These are phyloP conservation scores for Phoma sp. DNA, from an alignment of 2,329 filamentous ascomycete species.

Conservation along the genomic window DNA sequence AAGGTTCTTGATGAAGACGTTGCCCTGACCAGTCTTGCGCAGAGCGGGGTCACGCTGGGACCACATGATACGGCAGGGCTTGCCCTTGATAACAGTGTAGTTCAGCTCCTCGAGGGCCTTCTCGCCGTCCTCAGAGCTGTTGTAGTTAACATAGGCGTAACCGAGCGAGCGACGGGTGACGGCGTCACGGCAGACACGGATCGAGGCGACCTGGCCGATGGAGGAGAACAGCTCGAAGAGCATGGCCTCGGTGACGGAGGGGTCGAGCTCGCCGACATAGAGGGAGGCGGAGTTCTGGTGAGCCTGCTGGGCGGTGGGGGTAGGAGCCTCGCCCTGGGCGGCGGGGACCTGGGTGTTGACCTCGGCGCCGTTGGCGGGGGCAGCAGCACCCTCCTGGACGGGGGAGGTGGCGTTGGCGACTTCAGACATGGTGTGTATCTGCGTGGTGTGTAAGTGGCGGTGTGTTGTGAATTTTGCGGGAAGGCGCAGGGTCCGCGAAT, in stretches of 20 bases:
- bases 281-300: slow-evolving; percentile 96
- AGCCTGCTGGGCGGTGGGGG: slow-evolving; percentile 75
- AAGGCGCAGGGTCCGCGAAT: slow-evolving; percentile 37
- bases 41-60: slow-evolving; percentile 98
- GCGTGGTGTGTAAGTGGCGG: slow-evolving; percentile 31
- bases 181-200: slow-evolving; percentile 98
- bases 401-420: slow-evolving; percentile 57
- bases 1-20: slow-evolving; percentile 99
- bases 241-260: slow-evolving; percentile 98
- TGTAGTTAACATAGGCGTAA: slow-evolving; percentile 99
- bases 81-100: slow-evolving; percentile 99
- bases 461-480: slow-evolving; percentile 34
- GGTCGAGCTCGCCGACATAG: slow-evolving; percentile 98
- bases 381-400: slow-evolving; percentile 76
- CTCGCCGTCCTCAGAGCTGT: slow-evolving; percentile 94
- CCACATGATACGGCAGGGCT: slow-evolving; percentile 99
- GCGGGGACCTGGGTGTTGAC: slow-evolving; percentile 77
- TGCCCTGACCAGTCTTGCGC: slow-evolving; percentile 98
- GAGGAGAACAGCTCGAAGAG: slow-evolving; percentile 99
- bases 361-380: slow-evolving; percentile 67
- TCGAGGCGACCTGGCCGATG: slow-evolving; percentile 97
- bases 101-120: slow-evolving; percentile 99
- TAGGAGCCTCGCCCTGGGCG: slow-evolving; percentile 71
- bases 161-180: slow-evolving; percentile 98
- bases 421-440: slow-evolving; percentile 51